Base-by-base conservation (phyloP, 2,329 filamentous ascomycete species). In the Helminthosporium solani region DNA sequence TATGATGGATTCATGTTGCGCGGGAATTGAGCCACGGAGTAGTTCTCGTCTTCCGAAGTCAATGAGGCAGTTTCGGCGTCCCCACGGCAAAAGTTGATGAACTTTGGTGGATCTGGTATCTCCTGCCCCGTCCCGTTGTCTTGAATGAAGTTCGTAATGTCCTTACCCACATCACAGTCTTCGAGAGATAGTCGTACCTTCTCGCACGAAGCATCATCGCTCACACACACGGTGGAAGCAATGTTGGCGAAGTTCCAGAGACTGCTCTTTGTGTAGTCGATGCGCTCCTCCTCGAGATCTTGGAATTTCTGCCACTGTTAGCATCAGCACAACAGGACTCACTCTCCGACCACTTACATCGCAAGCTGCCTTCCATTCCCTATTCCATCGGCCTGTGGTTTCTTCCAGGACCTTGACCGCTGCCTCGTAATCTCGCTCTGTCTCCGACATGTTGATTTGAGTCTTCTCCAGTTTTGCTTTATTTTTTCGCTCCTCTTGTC, bases 401-500 rank as follows among this genome's bases (percentile, higher is more conserved):
- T 97, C 94, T 66, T 99, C 92, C 4, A 99, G 79, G 1, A 88
- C 80, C 71, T 97, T 97, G 49, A 99, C 87, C 0, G 94, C 90
- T 41, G 83, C 83, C 70, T 99, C 92, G 67, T 99, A 99, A 21
- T 50, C 61, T 97, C 94, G 35, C 84, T 85, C 72, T 95, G 97
- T 50, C 91, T 91, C 7, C 0, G 91, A 91, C 48, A 99, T 81
- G 63, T 91, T 95, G 60, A 96, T 94, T 69, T 99, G 94, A 1
- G 94, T 97, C 80, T 99, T 99, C 71, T 99, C 94, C 34, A 99
- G 81, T 73, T 96, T 97, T 18, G 92, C 91, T 74, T 99, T 99
- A 72, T 99, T 99, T 74, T 96, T 96, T 21, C 94, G 84, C 75
- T 99, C 94, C 69, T 99, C 94, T 61, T 99, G 94, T 12, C 94